Evolutionary conservation across 805 yeast species (phyloP).

Genomic region (Saccharomycopsis fermentans): DNA sequence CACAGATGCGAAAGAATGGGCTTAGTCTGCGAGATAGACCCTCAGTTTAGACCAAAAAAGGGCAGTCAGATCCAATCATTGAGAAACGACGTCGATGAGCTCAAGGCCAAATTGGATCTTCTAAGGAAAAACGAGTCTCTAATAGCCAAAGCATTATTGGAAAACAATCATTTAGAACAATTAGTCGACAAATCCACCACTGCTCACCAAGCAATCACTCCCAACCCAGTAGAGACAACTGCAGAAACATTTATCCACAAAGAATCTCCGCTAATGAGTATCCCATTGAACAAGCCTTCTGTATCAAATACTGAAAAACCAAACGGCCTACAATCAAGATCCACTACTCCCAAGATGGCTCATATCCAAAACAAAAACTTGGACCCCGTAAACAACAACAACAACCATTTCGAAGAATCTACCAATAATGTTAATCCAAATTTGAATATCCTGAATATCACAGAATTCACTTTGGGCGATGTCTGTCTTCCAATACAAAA

Average conservation of each 20-base stretch:
- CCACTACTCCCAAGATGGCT: not conserved
- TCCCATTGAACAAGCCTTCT: not conserved
- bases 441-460: conserved; percentile 13
- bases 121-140: conserved; percentile 56
- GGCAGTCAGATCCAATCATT: conserved; percentile 82
- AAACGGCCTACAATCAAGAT: no score
- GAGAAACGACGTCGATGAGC: conserved; percentile 75
- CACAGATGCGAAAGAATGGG: conserved; percentile 74
- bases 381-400: not conserved
- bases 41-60: conserved; percentile 81
- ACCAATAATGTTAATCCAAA: not conserved
- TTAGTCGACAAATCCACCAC: not conserved
- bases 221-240: no score
- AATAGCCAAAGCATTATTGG: conserved; percentile 49
- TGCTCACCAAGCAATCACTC: no score
- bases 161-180: conserved; percentile 10
- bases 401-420: not conserved
- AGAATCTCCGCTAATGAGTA: not conserved
- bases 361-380: not conserved
- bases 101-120: conserved; percentile 62
- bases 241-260: not conserved
- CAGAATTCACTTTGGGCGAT: conserved; percentile 66
- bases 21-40: conserved; percentile 78
- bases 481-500: conserved; percentile 55
- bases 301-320: not conserved